Evolutionary conservation across 1,284 basidiomycete species (phyloP), one percentile per base, ranked within the genome.

Genomic region (Lignosus rhinocerotis): DNA sequence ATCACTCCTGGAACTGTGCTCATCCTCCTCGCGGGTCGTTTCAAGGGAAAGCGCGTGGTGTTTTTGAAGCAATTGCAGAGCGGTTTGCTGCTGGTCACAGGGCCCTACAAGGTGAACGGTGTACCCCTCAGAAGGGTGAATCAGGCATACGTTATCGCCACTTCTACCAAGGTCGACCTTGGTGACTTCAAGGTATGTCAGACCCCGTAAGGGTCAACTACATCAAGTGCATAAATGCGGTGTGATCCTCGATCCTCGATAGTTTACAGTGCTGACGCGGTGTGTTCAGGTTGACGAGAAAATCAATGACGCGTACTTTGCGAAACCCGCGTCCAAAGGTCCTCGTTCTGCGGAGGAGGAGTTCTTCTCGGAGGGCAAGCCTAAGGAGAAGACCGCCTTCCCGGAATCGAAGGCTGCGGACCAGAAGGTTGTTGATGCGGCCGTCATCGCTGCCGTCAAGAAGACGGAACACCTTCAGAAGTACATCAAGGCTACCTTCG

Each of bases 121-220:
- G 97, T 99, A 46, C 97, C 97, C 69, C 84, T 99, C 74, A 88
- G 96, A 76, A 88, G 97, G 76, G 96, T 99, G 65, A 97, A 96
- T 84, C 96, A 98, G 84, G 95, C 97, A 59, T 99, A 99, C 78
- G 96, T 97, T 64, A 98, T 99, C 73, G 94, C 96, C 64, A 99
- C 97, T 64, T 95, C 95, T 64, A 98, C 97, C 73, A 96, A 93
- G 81, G 79, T 99, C 70, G 93, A 98, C 69, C 78, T 99, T 65
- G 82, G 82, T 48, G 84, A 80, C 67, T 82, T 94, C 75, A 85
- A 86, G 79, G 93, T 93, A 67, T 75, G 53, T 67, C 38, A 25
- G 25, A 25, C 25, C 2, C 25, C 25, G 25, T 25, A 25, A 25
- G 25, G 4, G 25, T 2, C 2, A 2, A 25, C 25, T 25, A 4